Percentiles rank a stretch among this genome's conserved stretches.
Conservation (phyloP, 2,329 filamentous ascomycete species). For the Colletotrichum paranaense region DNA sequence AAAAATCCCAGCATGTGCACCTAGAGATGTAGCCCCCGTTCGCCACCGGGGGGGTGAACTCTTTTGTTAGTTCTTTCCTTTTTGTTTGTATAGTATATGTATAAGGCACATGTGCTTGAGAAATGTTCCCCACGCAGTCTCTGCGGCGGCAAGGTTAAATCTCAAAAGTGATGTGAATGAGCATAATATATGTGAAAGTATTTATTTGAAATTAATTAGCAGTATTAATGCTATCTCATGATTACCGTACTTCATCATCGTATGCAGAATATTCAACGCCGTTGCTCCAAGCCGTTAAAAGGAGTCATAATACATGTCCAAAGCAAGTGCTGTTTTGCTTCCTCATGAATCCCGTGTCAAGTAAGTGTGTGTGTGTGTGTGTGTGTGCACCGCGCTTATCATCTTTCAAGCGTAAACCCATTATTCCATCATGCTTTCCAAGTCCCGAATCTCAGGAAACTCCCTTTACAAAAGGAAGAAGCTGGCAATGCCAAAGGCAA, state of each 20-base stretch:
- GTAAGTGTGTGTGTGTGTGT: neutral
- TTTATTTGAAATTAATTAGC: conserved; percentile 19
- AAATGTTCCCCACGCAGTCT: no score
- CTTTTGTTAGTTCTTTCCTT: no score
- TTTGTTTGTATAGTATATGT: no score
- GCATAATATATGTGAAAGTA: neutral
- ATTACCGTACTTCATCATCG: conserved; percentile 15
- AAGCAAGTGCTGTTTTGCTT: neutral
- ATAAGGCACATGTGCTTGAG: no score
- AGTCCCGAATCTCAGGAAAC: no score
- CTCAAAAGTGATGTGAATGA: no score
- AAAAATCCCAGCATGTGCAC: no score
- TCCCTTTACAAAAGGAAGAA: conserved; percentile 45
- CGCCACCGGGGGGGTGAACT: no score
- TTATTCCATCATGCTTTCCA: neutral
- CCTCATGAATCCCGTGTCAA: neutral
- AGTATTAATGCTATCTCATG: conserved; percentile 1
- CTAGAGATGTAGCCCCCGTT: no score
- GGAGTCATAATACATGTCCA: conserved; percentile 11
- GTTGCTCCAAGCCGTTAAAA: conserved; percentile 14
- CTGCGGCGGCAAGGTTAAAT: neutral
- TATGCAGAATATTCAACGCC: conserved; percentile 24
- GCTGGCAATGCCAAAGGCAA: conserved; percentile 51
- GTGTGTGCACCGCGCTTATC: neutral
- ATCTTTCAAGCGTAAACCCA: neutral